Conservation (phyloP, 495 filamentous ascomycete genomes). For the Neurospora cerealis region DNA sequence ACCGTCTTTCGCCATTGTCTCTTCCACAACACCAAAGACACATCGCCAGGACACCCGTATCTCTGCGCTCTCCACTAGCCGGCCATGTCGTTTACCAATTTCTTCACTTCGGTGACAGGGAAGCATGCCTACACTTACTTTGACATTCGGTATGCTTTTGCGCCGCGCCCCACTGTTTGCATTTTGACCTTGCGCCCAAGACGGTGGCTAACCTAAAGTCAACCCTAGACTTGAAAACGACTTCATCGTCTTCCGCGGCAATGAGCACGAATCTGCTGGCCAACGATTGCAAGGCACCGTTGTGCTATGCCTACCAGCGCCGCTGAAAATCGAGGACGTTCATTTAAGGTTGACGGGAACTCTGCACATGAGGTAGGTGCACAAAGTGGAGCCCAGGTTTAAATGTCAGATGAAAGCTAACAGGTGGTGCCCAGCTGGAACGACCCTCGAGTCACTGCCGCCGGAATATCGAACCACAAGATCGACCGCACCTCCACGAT, state of each 20-base stretch:
- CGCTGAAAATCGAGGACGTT: conserved; percentile 61
- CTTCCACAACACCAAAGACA: not conserved
- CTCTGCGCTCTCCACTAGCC: not conserved
- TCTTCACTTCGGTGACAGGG: conserved; percentile 34
- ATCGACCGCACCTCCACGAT: conserved; percentile 35
- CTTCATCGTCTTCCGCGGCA: conserved; percentile 69
- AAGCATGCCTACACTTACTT: conserved; percentile 38
- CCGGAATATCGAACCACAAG: conserved; percentile 38
- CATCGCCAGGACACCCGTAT: not conserved
- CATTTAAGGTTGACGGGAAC: conserved; percentile 62
- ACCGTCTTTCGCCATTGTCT: not conserved
- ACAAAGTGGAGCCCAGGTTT: not conserved
- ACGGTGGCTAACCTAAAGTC: not conserved
- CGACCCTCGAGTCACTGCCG: conserved; percentile 37
- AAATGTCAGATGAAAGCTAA: conserved; percentile 3
- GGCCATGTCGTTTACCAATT: conserved; percentile 42
- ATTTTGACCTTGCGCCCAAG: not conserved
- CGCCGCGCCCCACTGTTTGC: not conserved
- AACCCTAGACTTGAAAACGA: conserved; percentile 60
- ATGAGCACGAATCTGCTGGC: conserved; percentile 63
- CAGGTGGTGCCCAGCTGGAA: conserved; percentile 28
- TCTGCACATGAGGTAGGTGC: conserved; percentile 54
- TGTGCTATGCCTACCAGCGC: conserved; percentile 61
- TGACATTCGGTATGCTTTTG: conserved; percentile 41
- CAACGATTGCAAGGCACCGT: conserved; percentile 64